Evolutionary conservation across 495 filamentous ascomycete species (phyloP), one percentile per base, ranked within the genome.

Genomic region (Xylaria flabelliformis): DNA sequence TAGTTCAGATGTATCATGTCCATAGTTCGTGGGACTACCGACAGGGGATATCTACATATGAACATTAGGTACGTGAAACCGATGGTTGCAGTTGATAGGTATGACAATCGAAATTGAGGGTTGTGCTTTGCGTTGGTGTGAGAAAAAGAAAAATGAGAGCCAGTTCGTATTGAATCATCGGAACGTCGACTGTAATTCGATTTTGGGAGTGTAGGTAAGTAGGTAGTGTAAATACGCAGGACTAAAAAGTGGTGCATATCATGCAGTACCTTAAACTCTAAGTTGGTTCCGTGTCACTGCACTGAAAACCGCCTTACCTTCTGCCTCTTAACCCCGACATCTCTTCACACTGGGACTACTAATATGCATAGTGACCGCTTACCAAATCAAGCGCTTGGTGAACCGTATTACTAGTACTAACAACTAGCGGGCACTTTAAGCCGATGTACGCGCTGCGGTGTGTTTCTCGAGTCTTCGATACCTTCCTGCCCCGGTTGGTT

Each of bases 401-500:
- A 15, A 64, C 44, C 51, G 44, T 51, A 44, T 51, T 63, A 42
- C 36, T 63, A 13, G 8, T 42, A 42, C 39, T 41, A 41, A 59
- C 32, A 39, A 59, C 39, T 26, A 24, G 36, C n/a, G 34, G 56
- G 32, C 36, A 34, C 10, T 55, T 29, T 19, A 15, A 55, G 24
- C 51, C 53, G 53, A 56, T 32, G 26, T 56, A 53, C 46, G 64
- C 46, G 46, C 29, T 66, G 64, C 26, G 29, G 17, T 66, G 17
- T 66, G 46, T 36, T 66, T 26, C 36, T 48, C 42, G 41, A 64
- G 24, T 15, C 36, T 48, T 64, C n/a, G 41, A 41, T 64, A 64
- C 64, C 46, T 66, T 67, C 65, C 42, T 56, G 48, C 64, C 65
- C 48, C 36, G 50, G 50, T 44, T 67, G 44, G 64, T 32, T 21